These are phyloP conservation scores for Oenanthe javanica DNA, from an alignment of 140 eudicot genomes.

Conservation along the genomic window DNA sequence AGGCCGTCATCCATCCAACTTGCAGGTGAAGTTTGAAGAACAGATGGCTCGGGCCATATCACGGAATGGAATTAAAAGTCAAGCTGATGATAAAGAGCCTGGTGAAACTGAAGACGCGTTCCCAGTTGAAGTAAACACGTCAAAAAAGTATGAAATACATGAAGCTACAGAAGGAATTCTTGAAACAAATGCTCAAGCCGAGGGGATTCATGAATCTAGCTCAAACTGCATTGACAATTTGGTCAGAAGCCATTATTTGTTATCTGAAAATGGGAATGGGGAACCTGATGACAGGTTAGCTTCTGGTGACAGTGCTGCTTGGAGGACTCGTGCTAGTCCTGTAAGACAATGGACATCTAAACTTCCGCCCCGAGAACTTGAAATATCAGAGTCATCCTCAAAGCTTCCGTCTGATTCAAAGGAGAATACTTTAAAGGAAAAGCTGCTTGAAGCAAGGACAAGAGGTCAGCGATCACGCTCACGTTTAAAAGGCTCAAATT, in stretches of 20 bases:
- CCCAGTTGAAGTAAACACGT: conserved; percentile 22
- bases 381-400: conserved; percentile 50
- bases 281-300: conserved; percentile 43
- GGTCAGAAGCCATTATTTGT: conserved; percentile 58
- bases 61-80: conserved; percentile 21
- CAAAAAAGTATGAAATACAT: conserved; percentile 39
- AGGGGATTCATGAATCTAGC: conserved; percentile 26
- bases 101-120: conserved; percentile 21
- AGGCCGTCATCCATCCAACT: conserved; percentile 35
- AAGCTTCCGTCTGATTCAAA: conserved; percentile 48
- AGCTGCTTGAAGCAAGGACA: conserved; percentile 75
- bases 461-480: conserved; percentile 68
- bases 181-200: conserved; percentile 20
- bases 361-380: conserved; percentile 48
- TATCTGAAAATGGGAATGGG: conserved; percentile 32
- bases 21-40: conserved; percentile 85
- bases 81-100: conserved; percentile 21
- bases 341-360: conserved; percentile 69
- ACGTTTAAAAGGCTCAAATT: conserved; percentile 53
- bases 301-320: conserved; percentile 31
- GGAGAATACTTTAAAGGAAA: conserved; percentile 60
- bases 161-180: conserved; percentile 30
- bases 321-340: conserved; percentile 77
- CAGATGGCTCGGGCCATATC: conserved; percentile 64
- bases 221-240: conserved; percentile 55